phyloP scores from a whole-genome alignment of 345 rosid genomes.

The Ceriops zippeliana region DNA sequence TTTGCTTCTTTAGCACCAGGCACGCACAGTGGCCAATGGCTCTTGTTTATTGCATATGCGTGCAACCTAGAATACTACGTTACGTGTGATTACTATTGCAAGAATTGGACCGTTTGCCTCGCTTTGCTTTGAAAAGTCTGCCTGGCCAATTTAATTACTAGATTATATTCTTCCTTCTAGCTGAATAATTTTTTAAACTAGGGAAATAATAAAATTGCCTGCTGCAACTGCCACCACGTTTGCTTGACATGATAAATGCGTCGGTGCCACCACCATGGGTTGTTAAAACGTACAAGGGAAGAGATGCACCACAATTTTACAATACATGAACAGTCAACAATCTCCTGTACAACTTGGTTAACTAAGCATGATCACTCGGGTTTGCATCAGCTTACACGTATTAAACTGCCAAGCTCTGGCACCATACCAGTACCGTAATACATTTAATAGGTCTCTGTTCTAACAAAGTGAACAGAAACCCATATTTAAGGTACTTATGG shows the following conservation, averaged over 20 bases:
- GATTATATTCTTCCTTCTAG: neutral
- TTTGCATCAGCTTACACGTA: slow-evolving; percentile 30
- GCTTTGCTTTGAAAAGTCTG: neutral
- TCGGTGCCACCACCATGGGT: neutral
- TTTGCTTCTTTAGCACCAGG: no score
- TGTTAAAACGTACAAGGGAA: neutral
- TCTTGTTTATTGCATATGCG: neutral
- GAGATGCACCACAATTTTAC: neutral
- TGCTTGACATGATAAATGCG: neutral
- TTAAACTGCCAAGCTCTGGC: slow-evolving; percentile 10
- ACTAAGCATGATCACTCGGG: slow-evolving; percentile 20
- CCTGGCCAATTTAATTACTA: neutral
- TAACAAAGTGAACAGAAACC: slow-evolving; percentile 3
- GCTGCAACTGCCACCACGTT: neutral
- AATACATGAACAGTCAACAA: neutral
- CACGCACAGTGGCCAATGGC: no score
- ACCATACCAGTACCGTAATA: neutral
- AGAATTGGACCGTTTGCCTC: neutral
- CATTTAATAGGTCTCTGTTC: slow-evolving; percentile 2
- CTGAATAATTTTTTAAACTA: neutral
- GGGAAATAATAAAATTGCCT: neutral
- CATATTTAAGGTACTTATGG: neutral
- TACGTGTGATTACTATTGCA: neutral
- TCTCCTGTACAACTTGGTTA: neutral
- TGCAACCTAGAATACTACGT: neutral